These are phyloP conservation scores for Mariannaea sp. DNA, from an alignment of 2,329 filamentous ascomycete species.

Conservation along the genomic window DNA sequence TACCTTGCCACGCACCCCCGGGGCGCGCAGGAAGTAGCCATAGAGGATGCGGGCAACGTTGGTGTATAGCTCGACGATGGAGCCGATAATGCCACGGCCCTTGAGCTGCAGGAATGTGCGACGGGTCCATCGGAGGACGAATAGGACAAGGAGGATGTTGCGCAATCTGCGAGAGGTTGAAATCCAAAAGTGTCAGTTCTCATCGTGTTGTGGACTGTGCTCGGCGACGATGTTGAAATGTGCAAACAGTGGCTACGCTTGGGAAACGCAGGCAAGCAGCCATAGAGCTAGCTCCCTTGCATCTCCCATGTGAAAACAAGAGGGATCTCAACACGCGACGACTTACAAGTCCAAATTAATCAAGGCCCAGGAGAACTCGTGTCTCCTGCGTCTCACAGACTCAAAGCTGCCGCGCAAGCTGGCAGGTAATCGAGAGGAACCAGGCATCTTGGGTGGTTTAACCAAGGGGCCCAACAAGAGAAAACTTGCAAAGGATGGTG, in stretches of 20 bases:
- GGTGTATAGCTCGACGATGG: constrained; percentile 73
- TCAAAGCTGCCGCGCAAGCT: constrained; percentile 71
- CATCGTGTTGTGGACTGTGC: background rate
- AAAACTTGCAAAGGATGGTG: constrained; percentile 9
- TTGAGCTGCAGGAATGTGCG: constrained; percentile 82
- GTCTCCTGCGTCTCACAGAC: constrained; percentile 61
- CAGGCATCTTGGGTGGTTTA: constrained; percentile 55
- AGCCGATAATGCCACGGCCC: constrained; percentile 85
- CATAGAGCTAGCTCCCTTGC: background rate
- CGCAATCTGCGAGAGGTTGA: constrained; percentile 61
- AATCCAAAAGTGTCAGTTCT: constrained; percentile 6
- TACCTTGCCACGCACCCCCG: constrained; percentile 85
- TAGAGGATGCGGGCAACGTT: constrained; percentile 75
- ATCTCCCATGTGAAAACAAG: background rate
- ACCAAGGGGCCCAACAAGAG: constrained; percentile 1
- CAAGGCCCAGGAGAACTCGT: constrained; percentile 60
- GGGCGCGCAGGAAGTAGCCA: constrained; percentile 82
- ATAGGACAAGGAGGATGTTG: constrained; percentile 87
- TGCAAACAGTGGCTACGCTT: background rate
- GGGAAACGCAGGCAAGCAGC: background rate
- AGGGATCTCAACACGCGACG: background rate
- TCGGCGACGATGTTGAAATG: background rate
- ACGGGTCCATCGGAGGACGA: constrained; percentile 81
- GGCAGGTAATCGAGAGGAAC: constrained; percentile 71
- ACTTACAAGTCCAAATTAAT: constrained; percentile 73